These are phyloP conservation scores for Russula ochroleuca DNA, from an alignment of 768 basidiomycete genomes.

Conservation along the genomic window DNA sequence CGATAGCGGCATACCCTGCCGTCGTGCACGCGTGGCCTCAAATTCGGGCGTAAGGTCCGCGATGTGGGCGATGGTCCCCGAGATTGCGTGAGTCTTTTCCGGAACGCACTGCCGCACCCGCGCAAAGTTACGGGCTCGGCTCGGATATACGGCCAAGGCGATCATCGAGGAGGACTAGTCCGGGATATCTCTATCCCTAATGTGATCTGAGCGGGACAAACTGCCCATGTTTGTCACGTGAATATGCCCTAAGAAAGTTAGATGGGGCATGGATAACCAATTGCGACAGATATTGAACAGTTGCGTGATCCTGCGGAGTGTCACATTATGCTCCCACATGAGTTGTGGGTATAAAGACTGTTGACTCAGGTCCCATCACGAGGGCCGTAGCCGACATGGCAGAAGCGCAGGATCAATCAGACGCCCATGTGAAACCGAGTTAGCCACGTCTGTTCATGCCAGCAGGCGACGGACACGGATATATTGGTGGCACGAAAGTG, in stretches of 20 bases:
- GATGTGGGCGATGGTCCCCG: slow-evolving; percentile 44
- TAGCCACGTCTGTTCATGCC: slow-evolving; percentile 7
- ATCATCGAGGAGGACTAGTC: too few species aligned
- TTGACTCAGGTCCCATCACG: slow-evolving; percentile 23
- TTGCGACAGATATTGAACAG: neutral
- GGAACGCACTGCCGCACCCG: too few species aligned
- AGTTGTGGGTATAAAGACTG: neutral
- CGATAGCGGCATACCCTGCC: slow-evolving; percentile 50
- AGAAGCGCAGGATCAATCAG: slow-evolving; percentile 15
- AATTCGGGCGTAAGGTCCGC: slow-evolving; percentile 72
- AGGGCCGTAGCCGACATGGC: slow-evolving; percentile 12
- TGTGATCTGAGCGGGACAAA: too few species aligned
- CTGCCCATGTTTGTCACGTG: too few species aligned
- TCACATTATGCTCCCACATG: neutral
- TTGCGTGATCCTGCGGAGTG: neutral
- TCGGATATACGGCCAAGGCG: too few species aligned
- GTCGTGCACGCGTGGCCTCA: slow-evolving; percentile 64
- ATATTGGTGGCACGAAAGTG: slow-evolving; percentile 2
- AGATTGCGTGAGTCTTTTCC: too few species aligned
- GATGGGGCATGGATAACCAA: too few species aligned
- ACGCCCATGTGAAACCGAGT: slow-evolving; percentile 23
- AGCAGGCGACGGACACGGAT: slow-evolving; percentile 19
- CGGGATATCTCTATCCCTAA: too few species aligned
- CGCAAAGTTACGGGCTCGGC: neutral
- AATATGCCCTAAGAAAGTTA: too few species aligned